These are phyloP conservation scores for Penicillium thymicola DNA, from an alignment of 2,329 filamentous ascomycete genomes.

Conservation along the genomic window DNA sequence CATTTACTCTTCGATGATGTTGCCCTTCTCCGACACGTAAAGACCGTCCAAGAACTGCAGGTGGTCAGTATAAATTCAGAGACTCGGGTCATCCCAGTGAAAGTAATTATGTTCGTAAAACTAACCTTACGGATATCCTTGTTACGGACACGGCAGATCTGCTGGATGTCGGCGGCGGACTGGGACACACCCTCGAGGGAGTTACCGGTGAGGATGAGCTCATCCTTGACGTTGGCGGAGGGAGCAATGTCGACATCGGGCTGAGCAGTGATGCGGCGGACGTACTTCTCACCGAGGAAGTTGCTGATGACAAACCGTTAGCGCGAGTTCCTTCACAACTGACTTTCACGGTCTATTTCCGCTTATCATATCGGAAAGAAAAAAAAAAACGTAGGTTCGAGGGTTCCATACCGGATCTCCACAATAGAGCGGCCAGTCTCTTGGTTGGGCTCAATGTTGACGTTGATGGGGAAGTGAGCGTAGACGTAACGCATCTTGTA, in stretches of 20 bases:
- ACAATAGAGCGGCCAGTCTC: conserved; percentile 87
- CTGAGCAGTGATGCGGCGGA: conserved; percentile 86
- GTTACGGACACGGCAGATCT: conserved; percentile 99
- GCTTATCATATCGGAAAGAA: background rate
- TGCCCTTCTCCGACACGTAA: conserved; percentile 98
- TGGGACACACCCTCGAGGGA: conserved; percentile 96
- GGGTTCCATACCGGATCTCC: conserved; percentile 83
- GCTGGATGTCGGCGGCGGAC: conserved; percentile 98
- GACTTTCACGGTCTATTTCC: background rate
- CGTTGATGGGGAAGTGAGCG: conserved; percentile 99
- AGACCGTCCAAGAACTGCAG: conserved; percentile 96
- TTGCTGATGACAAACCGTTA: conserved; percentile 57
- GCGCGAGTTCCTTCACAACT: background rate
- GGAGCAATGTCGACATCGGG: conserved; percentile 84
- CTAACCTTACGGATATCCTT: conserved; percentile 99
- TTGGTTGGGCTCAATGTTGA: conserved; percentile 95
- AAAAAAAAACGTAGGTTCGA: background rate
- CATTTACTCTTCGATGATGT: conserved; percentile 67
- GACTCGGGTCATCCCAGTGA: background rate
- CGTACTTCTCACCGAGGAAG: conserved; percentile 99
- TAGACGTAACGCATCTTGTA: conserved; percentile 99
- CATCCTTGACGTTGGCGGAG: conserved; percentile 94
- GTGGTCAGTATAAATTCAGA: conserved; percentile 7
- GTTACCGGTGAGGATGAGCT: conserved; percentile 91
- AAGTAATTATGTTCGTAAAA: background rate